phyloP scores from a whole-genome alignment of 2,329 filamentous ascomycete species.

The Colletotrichum filicis region DNA sequence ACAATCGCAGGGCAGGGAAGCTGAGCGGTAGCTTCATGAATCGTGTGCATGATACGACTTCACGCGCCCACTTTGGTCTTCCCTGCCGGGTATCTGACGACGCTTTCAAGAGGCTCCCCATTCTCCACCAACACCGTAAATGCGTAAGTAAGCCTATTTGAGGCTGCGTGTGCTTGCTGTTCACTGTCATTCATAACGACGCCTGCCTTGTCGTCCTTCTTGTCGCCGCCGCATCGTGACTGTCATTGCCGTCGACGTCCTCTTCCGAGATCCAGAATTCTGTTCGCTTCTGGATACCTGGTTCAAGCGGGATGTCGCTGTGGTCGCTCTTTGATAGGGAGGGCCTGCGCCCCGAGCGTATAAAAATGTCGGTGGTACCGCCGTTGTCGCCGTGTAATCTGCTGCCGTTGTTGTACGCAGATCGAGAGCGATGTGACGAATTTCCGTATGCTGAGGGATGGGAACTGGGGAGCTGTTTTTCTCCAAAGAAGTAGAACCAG shows the following conservation, averaged over 20 bases:
- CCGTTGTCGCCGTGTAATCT: conserved; percentile 32
- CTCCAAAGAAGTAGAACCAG: conserved; percentile 38
- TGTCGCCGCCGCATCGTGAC: not conserved
- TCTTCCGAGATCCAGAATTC: conserved; percentile 38
- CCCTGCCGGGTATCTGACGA: conserved; percentile 28
- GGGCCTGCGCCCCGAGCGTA: conserved; percentile 21
- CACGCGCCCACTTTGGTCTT: not conserved
- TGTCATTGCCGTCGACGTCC: conserved; percentile 10
- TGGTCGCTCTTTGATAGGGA: conserved; percentile 35
- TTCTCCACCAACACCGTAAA: conserved; percentile 5
- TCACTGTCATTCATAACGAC: not conserved
- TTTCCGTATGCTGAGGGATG: not conserved
- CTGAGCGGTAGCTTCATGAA: not conserved
- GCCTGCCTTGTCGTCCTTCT: not conserved
- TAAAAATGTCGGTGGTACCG: conserved; percentile 26
- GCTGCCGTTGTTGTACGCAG: conserved; percentile 23
- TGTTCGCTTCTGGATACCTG: conserved; percentile 38
- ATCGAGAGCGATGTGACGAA: conserved; percentile 22
- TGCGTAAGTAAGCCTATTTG: not conserved
- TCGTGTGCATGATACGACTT: not conserved
- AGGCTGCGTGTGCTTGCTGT: not conserved
- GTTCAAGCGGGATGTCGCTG: conserved; percentile 37
- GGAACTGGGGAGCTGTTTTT: conserved; percentile 4
- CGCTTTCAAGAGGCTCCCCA: not conserved
- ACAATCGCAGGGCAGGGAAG: conserved; percentile 11